A percentile compares a stretch with the other conserved stretches of the same genome.
Conservation (phyloP, 2,329 filamentous ascomycete genomes). For the Alternaria rosae region DNA sequence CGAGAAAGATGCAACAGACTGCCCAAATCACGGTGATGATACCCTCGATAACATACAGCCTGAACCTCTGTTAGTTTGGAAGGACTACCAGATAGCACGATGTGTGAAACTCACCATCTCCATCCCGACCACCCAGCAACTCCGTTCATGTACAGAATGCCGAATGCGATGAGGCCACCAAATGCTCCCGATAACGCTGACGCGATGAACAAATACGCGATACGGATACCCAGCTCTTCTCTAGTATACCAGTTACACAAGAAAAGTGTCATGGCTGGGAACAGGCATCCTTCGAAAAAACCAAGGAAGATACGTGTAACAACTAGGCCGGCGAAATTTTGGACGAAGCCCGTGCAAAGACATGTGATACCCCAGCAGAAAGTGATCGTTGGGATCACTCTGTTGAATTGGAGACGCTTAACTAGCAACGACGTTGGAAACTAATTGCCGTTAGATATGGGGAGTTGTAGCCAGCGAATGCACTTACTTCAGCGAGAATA, state of each 20-base stretch:
- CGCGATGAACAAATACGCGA: conserved; percentile 42
- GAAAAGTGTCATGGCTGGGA: conserved; percentile 43
- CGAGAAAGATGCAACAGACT: conserved; percentile 37
- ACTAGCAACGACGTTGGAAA: conserved; percentile 45
- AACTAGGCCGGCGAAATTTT: conserved; percentile 30
- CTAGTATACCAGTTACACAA: conserved; percentile 43
- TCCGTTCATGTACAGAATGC: conserved; percentile 41
- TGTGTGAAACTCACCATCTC: conserved; percentile 34
- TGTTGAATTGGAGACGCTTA: conserved; percentile 45
- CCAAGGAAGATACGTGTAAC: conserved; percentile 33
- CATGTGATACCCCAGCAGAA: conserved; percentile 62
- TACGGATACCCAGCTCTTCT: conserved; percentile 39
- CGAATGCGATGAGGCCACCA: conserved; percentile 40
- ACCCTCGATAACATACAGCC: conserved; percentile 45
- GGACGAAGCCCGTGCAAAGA: conserved; percentile 32
- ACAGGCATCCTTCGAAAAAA: conserved; percentile 45
- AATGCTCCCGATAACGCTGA: conserved; percentile 37
- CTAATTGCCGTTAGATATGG: background rate
- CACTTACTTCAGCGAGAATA: conserved; percentile 41
- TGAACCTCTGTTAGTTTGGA: too few relatives aligned
- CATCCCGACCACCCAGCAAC: conserved; percentile 33
- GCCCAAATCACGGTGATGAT: conserved; percentile 42
- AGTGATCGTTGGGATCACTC: conserved; percentile 53
- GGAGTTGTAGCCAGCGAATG: fast-evolving
- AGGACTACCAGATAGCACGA: too few relatives aligned